Base-by-base conservation (phyloP, 495 filamentous ascomycete genomes). In the Podospora bellae-mahoneyi region DNA sequence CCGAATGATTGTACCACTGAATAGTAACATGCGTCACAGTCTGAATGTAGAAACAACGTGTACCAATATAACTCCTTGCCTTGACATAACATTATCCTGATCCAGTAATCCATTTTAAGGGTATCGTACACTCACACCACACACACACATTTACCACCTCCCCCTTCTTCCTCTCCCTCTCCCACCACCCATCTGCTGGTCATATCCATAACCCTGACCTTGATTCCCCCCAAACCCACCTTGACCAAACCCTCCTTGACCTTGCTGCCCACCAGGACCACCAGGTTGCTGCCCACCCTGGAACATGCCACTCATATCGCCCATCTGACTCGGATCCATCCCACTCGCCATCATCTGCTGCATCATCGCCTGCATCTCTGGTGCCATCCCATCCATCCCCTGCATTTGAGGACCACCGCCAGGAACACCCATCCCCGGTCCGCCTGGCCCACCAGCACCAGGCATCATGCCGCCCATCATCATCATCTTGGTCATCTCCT, bases 401-500 rank as follows among this genome's bases (percentile, higher is more conserved):
- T 62, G 58, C 67, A 69, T 66, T 34, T 39, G 20, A 13, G 60
- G 34, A 10, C 61, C 65, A 15, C 59, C 60, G 34, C 23, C 53
- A 59, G 3, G 19, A 18, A 61, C 59, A 18, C 23, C 61, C 18
- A 19, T 28, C 19, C 65, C 65, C 1, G 65, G 65, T 1, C 60
- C 66, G 3, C 74, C 70, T 3, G 65, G 75, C 15, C 66, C 73
- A 5, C 76, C 78, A 19, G 73, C 72, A 2, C 76, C 77, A 19
- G 75, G 70, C 79, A 86, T 89, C 80, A 92, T 89, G 57, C 89
- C 88, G 6, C 91, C 88, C 73, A 91, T 87, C 74, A 85, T 84
- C 87, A 93, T 93, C 85, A 97, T 93, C 78, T 87, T 90, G 75
- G 92, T 90, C 87, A 97, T 92, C 59, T 95, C 89, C 71, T 94